Evolutionary conservation across 2,329 filamentous ascomycete species (phyloP).

Genomic region (Colletotrichum brevisporum): DNA sequence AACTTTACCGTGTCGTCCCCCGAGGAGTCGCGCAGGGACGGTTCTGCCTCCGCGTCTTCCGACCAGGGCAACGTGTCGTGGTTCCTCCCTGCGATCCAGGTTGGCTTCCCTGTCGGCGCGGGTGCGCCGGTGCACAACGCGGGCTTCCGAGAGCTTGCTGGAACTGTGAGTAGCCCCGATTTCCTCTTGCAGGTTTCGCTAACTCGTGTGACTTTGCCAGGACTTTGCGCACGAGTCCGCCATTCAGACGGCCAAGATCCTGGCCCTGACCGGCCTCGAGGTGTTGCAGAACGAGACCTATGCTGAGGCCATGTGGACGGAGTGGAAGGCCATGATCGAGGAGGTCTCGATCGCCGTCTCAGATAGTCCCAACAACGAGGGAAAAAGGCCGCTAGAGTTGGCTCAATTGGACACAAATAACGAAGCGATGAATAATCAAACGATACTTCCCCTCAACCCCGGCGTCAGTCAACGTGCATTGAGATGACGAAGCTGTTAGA

Average conservation of each 20-base stretch:
- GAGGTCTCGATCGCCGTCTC: background rate
- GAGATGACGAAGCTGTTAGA: too few relatives aligned
- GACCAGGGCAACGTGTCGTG: slow-evolving; percentile 38
- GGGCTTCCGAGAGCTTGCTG: slow-evolving; percentile 29
- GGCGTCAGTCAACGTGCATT: too few relatives aligned
- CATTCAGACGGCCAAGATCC: slow-evolving; percentile 33
- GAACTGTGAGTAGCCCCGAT: background rate
- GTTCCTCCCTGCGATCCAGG: slow-evolving; percentile 37
- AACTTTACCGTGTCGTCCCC: slow-evolving; percentile 34
- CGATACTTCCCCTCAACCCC: too few relatives aligned
- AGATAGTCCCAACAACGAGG: background rate
- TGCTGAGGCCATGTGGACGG: slow-evolving; percentile 31
- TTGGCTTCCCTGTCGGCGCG: slow-evolving; percentile 35
- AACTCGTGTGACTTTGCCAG: background rate
- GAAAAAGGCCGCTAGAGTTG: too few relatives aligned
- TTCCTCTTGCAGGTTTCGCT: too few relatives aligned
- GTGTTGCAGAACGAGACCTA: slow-evolving; percentile 38
- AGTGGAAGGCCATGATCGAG: slow-evolving; percentile 38
- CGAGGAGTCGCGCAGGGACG: slow-evolving; percentile 23
- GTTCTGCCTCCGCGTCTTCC: slow-evolving; percentile 21
- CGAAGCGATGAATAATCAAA: too few relatives aligned
- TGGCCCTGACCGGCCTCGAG: slow-evolving; percentile 35
- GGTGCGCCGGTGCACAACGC: slow-evolving; percentile 36
- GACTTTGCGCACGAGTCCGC: slow-evolving; percentile 37
- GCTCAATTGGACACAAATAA: too few relatives aligned